Conservation (phyloP, 1,139 yeast genomes). For the Geotrichum cucujoidarum region DNA sequence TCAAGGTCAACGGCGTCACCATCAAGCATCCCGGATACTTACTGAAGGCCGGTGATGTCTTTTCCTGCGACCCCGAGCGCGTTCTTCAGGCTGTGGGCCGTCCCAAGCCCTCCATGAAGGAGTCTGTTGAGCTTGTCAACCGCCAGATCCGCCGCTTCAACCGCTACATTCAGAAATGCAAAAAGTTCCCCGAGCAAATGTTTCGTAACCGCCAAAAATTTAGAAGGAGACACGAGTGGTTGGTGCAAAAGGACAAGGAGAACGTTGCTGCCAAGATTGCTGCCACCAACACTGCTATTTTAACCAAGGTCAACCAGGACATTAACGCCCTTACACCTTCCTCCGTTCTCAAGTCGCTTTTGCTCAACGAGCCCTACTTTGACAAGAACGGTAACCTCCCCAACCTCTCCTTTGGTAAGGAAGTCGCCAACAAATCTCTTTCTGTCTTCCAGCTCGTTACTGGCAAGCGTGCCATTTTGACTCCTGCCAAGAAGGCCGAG, state of each 20-base stretch:
- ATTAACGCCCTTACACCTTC: slow-evolving; percentile 33
- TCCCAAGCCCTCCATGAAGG: slow-evolving; percentile 66
- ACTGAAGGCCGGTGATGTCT: slow-evolving; percentile 78
- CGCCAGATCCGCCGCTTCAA: slow-evolving; percentile 74
- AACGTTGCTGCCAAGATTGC: slow-evolving; percentile 21
- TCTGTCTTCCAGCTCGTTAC: slow-evolving; percentile 29
- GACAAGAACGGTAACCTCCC: slow-evolving; percentile 28
- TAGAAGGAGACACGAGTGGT: slow-evolving; percentile 41
- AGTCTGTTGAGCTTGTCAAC: slow-evolving; percentile 64
- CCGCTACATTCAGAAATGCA: slow-evolving; percentile 56
- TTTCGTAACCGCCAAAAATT: slow-evolving; percentile 49
- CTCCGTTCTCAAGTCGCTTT: slow-evolving; percentile 42
- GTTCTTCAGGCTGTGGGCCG: slow-evolving; percentile 84
- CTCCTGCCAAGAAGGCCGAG: slow-evolving; percentile 13
- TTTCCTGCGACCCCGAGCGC: slow-evolving; percentile 78
- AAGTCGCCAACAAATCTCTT: slow-evolving; percentile 25
- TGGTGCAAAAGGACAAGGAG: slow-evolving; percentile 34
- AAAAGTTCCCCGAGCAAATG: slow-evolving; percentile 52
- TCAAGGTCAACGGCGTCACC: slow-evolving; percentile 71
- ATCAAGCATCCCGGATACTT: slow-evolving; percentile 79
- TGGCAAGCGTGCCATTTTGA: slow-evolving; percentile 22
- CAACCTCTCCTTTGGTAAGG: slow-evolving; percentile 22
- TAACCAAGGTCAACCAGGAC: slow-evolving; percentile 35
- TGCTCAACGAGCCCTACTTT: slow-evolving; percentile 38
- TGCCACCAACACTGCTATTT: slow-evolving; percentile 33